Base-by-base conservation (phyloP, 208 protist species). In the Trypanosoma vivax region DNA sequence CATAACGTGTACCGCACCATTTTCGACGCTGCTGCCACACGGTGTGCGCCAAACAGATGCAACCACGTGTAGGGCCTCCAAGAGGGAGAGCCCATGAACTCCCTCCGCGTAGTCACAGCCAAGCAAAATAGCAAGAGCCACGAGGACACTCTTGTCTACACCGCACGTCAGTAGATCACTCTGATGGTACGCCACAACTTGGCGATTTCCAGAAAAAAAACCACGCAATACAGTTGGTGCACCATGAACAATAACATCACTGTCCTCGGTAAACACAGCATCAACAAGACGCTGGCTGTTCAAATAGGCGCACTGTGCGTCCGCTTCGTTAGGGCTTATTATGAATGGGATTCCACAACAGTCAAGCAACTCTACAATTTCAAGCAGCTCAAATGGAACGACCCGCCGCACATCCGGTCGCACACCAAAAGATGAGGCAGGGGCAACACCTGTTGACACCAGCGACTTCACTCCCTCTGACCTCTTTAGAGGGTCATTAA, bases 241-340 rank as follows among this genome's bases (percentile, higher is more conserved):
- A 16, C 95, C 96, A 70, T 98, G 97, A 14, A 98, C 83, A 28
- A 98, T 83, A 7, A 95, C 85, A 73, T 98, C 96, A 59, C 77
- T 92, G 73, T 98, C 96, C 60, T 98, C 95, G 3, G 94, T 97
- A 52, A 98, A 94, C 21, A 97, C 85, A n/a, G 90, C 96, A 63
- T 97, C 87, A 11, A 96, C 87, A 18, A 97, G 69, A 14, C 79
- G 76, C 1, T 42, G 14, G 25, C 60, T 50, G 33, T 75, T 78
- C 24, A 98, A 59, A 64, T 82, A 84, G 27, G 92, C 92, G 60
- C 91, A 97, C 80, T 98, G 95, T n/a, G 92, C 87, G 48, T 97
- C 94, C 14, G 94, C 90, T 63, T 97, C 94, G 27, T 53, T 48
- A 14, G 94, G 94, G 42, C 85, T 91, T 13, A 94, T 40, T 5